A percentile compares a stretch with the other conserved stretches of the same genome.
phyloP scores from a whole-genome alignment of 805 yeast genomes.

The Candida anglica region DNA sequence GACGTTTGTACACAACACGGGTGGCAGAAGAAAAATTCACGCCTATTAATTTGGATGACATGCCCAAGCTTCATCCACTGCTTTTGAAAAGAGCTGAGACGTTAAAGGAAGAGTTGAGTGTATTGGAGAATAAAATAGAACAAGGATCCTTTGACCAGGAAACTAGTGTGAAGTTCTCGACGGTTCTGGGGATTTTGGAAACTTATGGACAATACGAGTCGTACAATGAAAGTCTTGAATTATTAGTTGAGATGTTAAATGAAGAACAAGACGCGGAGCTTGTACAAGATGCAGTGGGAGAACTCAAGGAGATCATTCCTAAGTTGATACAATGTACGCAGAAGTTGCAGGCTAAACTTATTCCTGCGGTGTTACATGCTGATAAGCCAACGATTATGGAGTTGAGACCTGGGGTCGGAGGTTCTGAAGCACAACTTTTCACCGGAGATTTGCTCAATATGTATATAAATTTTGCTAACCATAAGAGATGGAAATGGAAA shows the following conservation, averaged over 20 bases:
- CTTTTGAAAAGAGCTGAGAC: constrained; percentile 31
- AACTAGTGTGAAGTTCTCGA: constrained; percentile 27
- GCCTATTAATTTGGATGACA: constrained; percentile 1
- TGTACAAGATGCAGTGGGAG: constrained; percentile 55
- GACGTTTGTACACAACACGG: too few species aligned
- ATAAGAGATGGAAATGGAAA: constrained; percentile 63
- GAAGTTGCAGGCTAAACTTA: constrained; percentile 50
- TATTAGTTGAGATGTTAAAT: constrained; percentile 19
- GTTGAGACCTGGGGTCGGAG: constrained; percentile 94
- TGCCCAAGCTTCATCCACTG: constrained; percentile 36
- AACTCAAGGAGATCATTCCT: constrained; percentile 47
- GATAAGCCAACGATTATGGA: constrained; percentile 80
- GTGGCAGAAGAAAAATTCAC: too few species aligned
- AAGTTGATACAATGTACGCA: constrained; percentile 38
- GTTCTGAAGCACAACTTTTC: constrained; percentile 87
- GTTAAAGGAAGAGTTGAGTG: constrained; percentile 23
- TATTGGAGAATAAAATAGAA: constrained; percentile 21
- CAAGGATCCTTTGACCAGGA: constrained; percentile 27
- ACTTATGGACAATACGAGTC: constrained; percentile 22
- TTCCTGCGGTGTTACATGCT: constrained; percentile 75
- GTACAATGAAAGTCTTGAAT: constrained; percentile 20
- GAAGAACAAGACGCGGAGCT: constrained; percentile 37
- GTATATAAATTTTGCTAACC: constrained; percentile 71
- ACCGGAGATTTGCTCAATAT: constrained; percentile 74
- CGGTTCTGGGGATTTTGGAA: constrained; percentile 27